Percentiles rank a stretch among this genome's conserved stretches.
Evolutionary conservation across 2,329 filamentous ascomycete species (phyloP).

Genomic region (Lecanicillium sp.): DNA sequence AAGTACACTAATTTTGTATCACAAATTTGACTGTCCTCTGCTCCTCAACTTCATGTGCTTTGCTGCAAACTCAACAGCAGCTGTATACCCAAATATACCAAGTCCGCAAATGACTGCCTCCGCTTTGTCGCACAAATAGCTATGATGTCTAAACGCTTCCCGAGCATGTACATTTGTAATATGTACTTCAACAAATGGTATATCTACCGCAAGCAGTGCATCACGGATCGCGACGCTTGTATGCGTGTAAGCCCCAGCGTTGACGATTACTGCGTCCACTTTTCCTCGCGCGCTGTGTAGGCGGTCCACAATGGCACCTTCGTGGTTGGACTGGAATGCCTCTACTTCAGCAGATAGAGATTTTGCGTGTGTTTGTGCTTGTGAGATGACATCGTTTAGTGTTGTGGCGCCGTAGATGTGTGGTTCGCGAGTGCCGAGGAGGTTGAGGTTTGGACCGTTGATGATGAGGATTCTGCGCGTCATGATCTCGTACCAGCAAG

Average conservation of each 20-base stretch:
- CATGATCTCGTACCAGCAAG: constrained; percentile 22
- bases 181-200: constrained; percentile 74
- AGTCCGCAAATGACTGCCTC: constrained; percentile 64
- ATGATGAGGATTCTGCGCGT: constrained; percentile 54
- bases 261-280: constrained; percentile 63
- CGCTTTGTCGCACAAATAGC: constrained; percentile 69
- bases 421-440: constrained; percentile 67
- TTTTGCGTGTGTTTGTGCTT: constrained; percentile 39
- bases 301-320: constrained; percentile 65
- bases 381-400: constrained; percentile 49
- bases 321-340: constrained; percentile 69
- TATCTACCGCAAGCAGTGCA: constrained; percentile 57
- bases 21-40: no score
- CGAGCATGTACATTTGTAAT: constrained; percentile 66
- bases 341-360: constrained; percentile 40
- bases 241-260: constrained; percentile 68
- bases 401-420: constrained; percentile 64
- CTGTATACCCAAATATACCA: constrained; percentile 53
- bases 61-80: constrained; percentile 46
- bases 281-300: constrained; percentile 56
- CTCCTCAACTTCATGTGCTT: constrained; percentile 23
- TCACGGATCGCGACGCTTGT: constrained; percentile 71
- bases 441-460: constrained; percentile 78
- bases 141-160: constrained; percentile 60
- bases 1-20: no score